Percentiles rank a stretch among this genome's conserved stretches.
These are phyloP conservation scores for Rhododendron griersonianum DNA, from an alignment of 148 eudicot genomes.

Conservation along the genomic window DNA sequence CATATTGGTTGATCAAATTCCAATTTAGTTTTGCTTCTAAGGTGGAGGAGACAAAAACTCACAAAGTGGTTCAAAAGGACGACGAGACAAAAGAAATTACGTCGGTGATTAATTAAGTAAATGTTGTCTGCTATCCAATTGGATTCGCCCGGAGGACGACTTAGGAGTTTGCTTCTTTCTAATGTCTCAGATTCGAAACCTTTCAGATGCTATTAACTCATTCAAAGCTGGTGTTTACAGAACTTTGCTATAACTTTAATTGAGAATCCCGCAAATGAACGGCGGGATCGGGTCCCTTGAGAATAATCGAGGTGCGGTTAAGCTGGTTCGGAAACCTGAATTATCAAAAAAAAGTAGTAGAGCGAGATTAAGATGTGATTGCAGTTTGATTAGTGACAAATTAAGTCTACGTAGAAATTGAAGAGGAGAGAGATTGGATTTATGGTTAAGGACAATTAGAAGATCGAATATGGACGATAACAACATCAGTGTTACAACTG, in stretches of 20 bases:
- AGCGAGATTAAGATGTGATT: neutral
- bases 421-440: neutral
- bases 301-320: neutral
- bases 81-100: neutral
- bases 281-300: no score
- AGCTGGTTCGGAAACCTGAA: no score
- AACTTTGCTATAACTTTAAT: no score
- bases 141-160: neutral
- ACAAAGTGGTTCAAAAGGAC: constrained; percentile 15
- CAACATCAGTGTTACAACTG: constrained; percentile 7
- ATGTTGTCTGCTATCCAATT: neutral
- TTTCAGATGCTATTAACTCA: no score
- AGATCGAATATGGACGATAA: constrained; percentile 3
- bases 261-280: neutral
- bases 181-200: neutral
- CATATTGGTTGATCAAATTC: neutral
- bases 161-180: no score
- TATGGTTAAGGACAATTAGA: neutral
- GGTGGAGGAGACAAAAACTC: constrained; percentile 4
- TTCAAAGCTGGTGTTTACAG: no score
- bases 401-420: neutral
- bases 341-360: neutral
- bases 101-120: neutral
- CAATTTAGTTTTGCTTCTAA: no score
- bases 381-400: neutral